Evolutionary conservation across 2,329 filamentous ascomycete genomes (phyloP).

Genomic region (Aureobasidium uvarum): DNA sequence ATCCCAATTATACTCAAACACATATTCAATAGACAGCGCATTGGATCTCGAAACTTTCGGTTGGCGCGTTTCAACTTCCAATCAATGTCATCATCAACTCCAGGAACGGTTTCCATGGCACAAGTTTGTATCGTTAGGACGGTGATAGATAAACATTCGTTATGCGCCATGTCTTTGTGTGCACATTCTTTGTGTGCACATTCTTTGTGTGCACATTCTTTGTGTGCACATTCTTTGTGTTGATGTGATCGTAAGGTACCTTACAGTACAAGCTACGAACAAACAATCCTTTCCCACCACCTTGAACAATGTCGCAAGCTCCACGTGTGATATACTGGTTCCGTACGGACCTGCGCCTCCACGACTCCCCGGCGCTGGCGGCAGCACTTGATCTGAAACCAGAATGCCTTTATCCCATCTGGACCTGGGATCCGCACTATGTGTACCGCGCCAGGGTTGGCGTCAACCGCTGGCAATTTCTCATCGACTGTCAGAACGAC

Average conservation of each 20-base stretch:
- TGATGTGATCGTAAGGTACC: neutral
- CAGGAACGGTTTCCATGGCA: conserved; percentile 9
- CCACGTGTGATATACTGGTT: conserved; percentile 73
- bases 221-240: neutral
- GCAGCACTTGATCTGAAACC: conserved; percentile 69
- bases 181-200: neutral
- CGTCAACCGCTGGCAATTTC: conserved; percentile 71
- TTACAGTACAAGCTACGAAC: neutral
- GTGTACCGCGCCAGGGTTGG: conserved; percentile 70
- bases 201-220: conserved; percentile 8
- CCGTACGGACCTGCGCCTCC: conserved; percentile 71
- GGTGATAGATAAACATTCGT: neutral
- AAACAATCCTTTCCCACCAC: neutral
- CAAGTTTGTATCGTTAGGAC: neutral
- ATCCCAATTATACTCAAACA: too few relatives aligned
- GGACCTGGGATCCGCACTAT: conserved; percentile 80
- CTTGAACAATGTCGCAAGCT: conserved; percentile 32
- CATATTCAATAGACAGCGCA: too few relatives aligned
- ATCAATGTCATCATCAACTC: conserved; percentile 21
- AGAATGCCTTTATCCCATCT: conserved; percentile 68
- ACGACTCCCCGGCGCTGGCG: conserved; percentile 71
- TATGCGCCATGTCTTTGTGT: neutral
- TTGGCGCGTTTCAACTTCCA: conserved; percentile 8
- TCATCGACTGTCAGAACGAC: conserved; percentile 72
- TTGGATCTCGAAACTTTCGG: neutral